Base-by-base conservation (phyloP, 2,329 filamentous ascomycete genomes). In the Rutstroemia sp. region DNA sequence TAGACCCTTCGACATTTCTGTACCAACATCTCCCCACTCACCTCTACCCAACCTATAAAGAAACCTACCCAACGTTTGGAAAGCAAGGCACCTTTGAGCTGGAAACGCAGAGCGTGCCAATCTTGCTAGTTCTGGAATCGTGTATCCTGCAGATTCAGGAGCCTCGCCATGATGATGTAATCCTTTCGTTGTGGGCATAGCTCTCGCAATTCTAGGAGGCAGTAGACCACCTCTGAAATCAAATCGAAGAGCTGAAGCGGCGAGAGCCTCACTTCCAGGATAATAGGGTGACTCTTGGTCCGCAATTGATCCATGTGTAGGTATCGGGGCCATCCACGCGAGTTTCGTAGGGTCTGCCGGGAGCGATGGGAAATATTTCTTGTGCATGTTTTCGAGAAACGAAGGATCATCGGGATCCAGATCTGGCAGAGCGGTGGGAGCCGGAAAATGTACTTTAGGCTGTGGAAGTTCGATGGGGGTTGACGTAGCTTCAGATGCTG, bases 131-230 rank as follows among this genome's bases (percentile, higher is more conserved):
- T 99, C 94, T 0, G 85, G 83, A 30, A 99, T 81, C 0, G 94
- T 97, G 72, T 99, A 99, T 0, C 94, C 94, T 0, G 94, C 94
- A 1, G 92, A 90, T 71, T 95, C 90, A 16, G 94, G 94, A 1
- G 92, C 92, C 58, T 92, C 84, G 61, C 88, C 91, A 70, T 99
- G 94, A 71, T 99, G 92, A 71, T 99, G 94, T 14, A 99, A 79
- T 0, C 94, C 94, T 58, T 86, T 82, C 12, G 83, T 85, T 1
- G 83, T 82, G 5, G 92, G 88, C 25, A 97, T 84, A 2, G 81
- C 77, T 55, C 91, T 79, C 25, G 90, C 85, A 37, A 83, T 80
- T 49, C 83, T 79, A 0, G 94, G 94, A 0, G 92, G 83, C 12
- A 99, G 78, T 2, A 99, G 78, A 0, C 80, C 79, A 60, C 92